These are phyloP conservation scores for Aspergillus transmontanensis DNA, from an alignment of 2,329 filamentous ascomycete genomes.

Conservation along the genomic window DNA sequence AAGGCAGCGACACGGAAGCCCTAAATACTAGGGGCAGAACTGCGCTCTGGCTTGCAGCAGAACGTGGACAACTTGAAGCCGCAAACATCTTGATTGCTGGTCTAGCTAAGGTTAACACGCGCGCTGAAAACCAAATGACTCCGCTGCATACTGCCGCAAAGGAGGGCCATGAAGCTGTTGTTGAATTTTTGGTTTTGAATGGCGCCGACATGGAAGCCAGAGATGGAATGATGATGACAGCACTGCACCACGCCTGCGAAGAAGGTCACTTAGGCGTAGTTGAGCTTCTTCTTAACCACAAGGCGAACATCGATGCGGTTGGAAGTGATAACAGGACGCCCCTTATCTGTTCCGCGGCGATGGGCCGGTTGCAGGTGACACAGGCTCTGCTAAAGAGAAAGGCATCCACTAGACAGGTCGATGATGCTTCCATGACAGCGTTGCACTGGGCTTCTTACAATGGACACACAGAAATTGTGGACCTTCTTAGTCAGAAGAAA, in stretches of 20 bases:
- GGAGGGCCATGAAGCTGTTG: conserved; percentile 35
- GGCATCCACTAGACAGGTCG: conserved; percentile 28
- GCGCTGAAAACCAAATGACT: conserved; percentile 37
- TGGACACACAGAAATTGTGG: conserved; percentile 40
- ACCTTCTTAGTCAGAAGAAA: conserved; percentile 35
- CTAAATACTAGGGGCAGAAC: conserved; percentile 36
- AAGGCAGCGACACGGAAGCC: conserved; percentile 33
- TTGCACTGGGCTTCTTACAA: conserved; percentile 44
- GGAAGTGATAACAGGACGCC: conserved; percentile 39
- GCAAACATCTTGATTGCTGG: conserved; percentile 33
- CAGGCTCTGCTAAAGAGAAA: conserved; percentile 36
- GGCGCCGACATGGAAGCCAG: conserved; percentile 41
- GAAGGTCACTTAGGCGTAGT: conserved; percentile 31
- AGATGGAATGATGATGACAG: conserved; percentile 39
- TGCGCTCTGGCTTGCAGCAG: conserved; percentile 38
- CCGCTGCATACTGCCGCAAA: conserved; percentile 39
- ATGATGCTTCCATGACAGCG: conserved; percentile 40
- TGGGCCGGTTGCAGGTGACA: conserved; percentile 30
- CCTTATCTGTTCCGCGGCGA: conserved; percentile 38
- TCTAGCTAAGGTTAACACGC: conserved; percentile 37
- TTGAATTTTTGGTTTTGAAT: conserved; percentile 33
- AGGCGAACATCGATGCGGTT: conserved; percentile 34
- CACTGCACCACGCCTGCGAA: conserved; percentile 40
- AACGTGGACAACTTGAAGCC: conserved; percentile 37
- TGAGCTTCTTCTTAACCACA: conserved; percentile 33